Percentiles rank a stretch among this genome's conserved stretches.
These are phyloP conservation scores for Kodamaea sp. DNA, from an alignment of 1,139 yeast genomes.

Conservation along the genomic window DNA sequence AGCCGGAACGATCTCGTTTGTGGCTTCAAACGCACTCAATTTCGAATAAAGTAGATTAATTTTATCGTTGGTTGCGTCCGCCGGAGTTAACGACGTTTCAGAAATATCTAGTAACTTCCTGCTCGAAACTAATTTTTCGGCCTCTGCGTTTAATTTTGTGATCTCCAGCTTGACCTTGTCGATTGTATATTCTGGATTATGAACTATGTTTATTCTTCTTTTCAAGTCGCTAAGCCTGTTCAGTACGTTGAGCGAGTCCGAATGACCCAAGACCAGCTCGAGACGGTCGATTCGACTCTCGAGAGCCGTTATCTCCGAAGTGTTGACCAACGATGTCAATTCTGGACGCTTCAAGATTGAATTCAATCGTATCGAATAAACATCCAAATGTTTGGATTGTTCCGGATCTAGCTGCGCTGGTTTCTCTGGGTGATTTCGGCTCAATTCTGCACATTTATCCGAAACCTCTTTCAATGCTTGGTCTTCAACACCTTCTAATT, in stretches of 20 bases:
- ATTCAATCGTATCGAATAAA: not conserved
- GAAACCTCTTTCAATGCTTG: constrained; percentile 3
- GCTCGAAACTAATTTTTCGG: constrained; percentile 18
- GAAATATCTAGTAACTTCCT: constrained; percentile 13
- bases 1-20: constrained; percentile 36
- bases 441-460: constrained; percentile 7
- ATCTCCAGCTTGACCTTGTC: constrained; percentile 20
- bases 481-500: constrained; percentile 7
- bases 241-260: constrained; percentile 18
- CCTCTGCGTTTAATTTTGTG: constrained; percentile 16
- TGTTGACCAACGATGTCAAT: constrained; percentile 7
- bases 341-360: not conserved
- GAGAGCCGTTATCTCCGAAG: constrained; percentile 16
- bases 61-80: constrained; percentile 13
- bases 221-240: constrained; percentile 31
- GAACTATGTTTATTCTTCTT: constrained; percentile 35
- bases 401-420: not conserved
- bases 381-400: not conserved
- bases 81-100: constrained; percentile 1
- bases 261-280: constrained; percentile 21
- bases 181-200: constrained; percentile 32
- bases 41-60: constrained; percentile 36
- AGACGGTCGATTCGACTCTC: constrained; percentile 23
- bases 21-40: constrained; percentile 34
- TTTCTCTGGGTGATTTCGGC: constrained; percentile 2